These are phyloP conservation scores for Cryptococcus sp. DNA, from an alignment of 1,284 basidiomycete genomes.

Conservation along the genomic window DNA sequence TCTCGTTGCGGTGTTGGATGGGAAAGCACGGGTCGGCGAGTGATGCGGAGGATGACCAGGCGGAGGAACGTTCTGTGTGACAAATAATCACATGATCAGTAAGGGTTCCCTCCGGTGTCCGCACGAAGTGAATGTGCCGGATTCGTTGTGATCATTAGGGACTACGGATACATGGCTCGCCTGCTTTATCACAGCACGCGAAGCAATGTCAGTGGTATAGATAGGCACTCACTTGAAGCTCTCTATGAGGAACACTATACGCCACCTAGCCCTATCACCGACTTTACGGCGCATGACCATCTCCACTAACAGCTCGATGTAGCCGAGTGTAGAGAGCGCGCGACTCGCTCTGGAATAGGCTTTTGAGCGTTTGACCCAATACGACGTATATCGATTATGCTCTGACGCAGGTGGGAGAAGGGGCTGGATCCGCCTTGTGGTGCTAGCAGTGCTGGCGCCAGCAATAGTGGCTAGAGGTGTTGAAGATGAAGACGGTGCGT, in stretches of 20 bases:
- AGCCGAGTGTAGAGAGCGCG: slow-evolving; percentile 70
- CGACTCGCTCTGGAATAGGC: slow-evolving; percentile 75
- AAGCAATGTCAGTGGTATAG: too few relatives aligned
- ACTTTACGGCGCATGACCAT: slow-evolving; percentile 71
- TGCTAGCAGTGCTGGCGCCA: not conserved
- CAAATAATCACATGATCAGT: too few relatives aligned
- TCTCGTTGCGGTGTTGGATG: slow-evolving; percentile 81
- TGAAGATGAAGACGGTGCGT: slow-evolving; percentile 1
- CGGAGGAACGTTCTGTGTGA: slow-evolving; percentile 67
- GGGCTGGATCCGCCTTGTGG: slow-evolving; percentile 20
- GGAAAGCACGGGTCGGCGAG: slow-evolving; percentile 69
- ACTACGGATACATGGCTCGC: not conserved
- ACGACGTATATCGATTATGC: slow-evolving; percentile 66
- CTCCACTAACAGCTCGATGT: slow-evolving; percentile 77
- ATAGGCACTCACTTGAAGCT: slow-evolving; percentile 77
- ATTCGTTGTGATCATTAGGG: not conserved
- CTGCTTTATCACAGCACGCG: too few relatives aligned
- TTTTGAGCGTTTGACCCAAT: slow-evolving; percentile 69
- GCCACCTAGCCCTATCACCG: slow-evolving; percentile 64
- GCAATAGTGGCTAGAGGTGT: too few relatives aligned
- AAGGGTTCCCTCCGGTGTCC: too few relatives aligned
- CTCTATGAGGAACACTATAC: slow-evolving; percentile 71
- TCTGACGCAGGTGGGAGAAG: slow-evolving; percentile 43
- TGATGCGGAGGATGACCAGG: slow-evolving; percentile 67
- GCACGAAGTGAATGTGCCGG: too few relatives aligned